A percentile compares a stretch with the other conserved stretches of the same genome.
phyloP scores from a whole-genome alignment of 495 filamentous ascomycete species.

The Aspergillus sclerotioniger region DNA sequence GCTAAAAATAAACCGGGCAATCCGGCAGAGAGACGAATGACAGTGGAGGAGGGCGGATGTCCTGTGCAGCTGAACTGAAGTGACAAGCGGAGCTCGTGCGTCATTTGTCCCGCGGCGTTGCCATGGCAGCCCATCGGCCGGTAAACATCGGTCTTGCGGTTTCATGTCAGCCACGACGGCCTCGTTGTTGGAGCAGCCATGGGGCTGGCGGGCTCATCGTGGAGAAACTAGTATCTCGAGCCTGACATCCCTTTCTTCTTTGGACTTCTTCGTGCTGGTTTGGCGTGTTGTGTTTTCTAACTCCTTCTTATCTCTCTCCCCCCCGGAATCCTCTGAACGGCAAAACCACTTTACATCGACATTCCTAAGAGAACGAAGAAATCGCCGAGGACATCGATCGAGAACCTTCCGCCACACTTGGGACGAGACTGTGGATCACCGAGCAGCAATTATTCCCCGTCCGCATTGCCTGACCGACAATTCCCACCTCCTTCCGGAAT shows the following conservation, averaged over 20 bases:
- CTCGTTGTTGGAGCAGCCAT: constrained; percentile 3
- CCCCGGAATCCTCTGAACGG: constrained; percentile 4
- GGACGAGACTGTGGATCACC: constrained; percentile 19
- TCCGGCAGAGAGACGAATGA: neutral
- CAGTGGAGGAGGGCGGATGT: constrained; percentile 8
- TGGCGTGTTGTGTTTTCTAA: constrained; percentile 11
- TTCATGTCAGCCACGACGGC: constrained; percentile 21
- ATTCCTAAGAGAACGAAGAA: constrained; percentile 7
- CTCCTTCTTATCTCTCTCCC: constrained; percentile 11
- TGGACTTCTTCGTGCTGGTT: constrained; percentile 14
- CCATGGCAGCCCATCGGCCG: constrained; percentile 39
- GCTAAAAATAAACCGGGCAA: constrained; percentile 18
- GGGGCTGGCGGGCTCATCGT: constrained; percentile 8
- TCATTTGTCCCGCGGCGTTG: constrained; percentile 37
- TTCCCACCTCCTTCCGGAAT: constrained; percentile 11
- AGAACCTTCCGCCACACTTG: constrained; percentile 6
- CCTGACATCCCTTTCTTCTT: constrained; percentile 18
- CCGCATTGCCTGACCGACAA: constrained; percentile 15
- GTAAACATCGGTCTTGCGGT: constrained; percentile 41
- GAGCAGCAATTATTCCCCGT: constrained; percentile 17
- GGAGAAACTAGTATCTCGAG: constrained; percentile 13
- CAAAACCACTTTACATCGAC: constrained; percentile 2
- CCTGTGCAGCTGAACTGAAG: neutral
- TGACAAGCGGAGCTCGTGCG: constrained; percentile 24
- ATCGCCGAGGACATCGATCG: neutral